Evolutionary conservation across 2,329 filamentous ascomycete genomes (phyloP), one percentile per base, ranked within the genome.

Genomic region (Botrytis medusae): DNA sequence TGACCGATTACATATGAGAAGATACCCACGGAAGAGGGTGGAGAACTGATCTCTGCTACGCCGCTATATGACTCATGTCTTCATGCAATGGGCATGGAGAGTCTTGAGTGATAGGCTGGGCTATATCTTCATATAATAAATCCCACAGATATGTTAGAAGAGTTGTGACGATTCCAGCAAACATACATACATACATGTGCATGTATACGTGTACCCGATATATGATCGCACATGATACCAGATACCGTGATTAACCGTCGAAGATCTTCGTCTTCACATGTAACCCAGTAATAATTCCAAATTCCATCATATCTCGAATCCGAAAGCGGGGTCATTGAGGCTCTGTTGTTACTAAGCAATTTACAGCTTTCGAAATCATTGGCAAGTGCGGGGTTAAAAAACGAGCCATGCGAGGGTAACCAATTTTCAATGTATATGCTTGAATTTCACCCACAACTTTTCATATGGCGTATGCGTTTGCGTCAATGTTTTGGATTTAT

Each of bases 121-220:
- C 20, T 37, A 68, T 68, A 57, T 68, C 34, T 68, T 57, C 48
- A 57, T 34, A 68, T 44, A 32, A 51, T 32, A 68, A 40, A 68
- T 57, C 18, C 34, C 16, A 57, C 37, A 42, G 18, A 32, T 44
- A 57, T 42, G 42, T 42, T 57, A n/a, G 48, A 29, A 54, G 25
- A 54, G 64, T 22, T 40, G 64, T 54, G 64, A 40, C 46, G 25
- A 67, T 54, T 54, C 46, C 25, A 67, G n/a, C 32, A 42, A 59
- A 40, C 48, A 70, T 62, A 44, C n/a, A 48, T 46, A 14, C 18
- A 40, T 61, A n/a, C 57, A 44, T 48, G 25, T 70, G 22, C 29
- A 51, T 46, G 42, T 61, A 62, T 69, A 67, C 48, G 37, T 40
- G 48, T 40, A 54, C 25, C 48, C 22, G 37, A 29, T 34, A 57